Evolutionary conservation across 2,329 filamentous ascomycete genomes (phyloP).

Genomic region (Colletotrichum plurivorum): DNA sequence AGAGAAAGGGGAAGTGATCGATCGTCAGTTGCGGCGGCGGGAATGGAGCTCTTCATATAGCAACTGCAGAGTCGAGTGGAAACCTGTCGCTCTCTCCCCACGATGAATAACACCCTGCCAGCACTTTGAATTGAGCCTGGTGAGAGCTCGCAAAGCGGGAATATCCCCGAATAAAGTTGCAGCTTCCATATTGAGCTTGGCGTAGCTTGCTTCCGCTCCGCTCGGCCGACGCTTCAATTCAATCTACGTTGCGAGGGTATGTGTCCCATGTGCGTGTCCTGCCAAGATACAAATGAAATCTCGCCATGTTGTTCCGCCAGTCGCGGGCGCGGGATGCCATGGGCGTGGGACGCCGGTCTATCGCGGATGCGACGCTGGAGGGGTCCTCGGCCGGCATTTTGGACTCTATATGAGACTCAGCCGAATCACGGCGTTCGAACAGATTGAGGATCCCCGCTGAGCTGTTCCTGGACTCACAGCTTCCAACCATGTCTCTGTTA

Average conservation of each 20-base stretch:
- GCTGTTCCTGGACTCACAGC: background rate
- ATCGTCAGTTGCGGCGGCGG: background rate
- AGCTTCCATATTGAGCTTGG: slow-evolving; percentile 7
- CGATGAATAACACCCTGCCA: background rate
- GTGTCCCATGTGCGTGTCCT: background rate
- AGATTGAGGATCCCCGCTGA: background rate
- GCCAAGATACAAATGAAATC: slow-evolving; percentile 16
- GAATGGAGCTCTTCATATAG: background rate
- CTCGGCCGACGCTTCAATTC: slow-evolving; percentile 29
- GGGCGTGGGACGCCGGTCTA: background rate
- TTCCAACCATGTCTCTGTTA: too few species aligned
- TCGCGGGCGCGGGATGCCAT: slow-evolving; percentile 3
- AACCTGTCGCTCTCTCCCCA: background rate
- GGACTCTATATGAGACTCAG: slow-evolving; percentile 30
- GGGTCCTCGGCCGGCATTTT: background rate
- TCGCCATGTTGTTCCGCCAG: slow-evolving; percentile 35
- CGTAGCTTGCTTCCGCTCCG: slow-evolving; percentile 20
- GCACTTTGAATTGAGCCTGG: background rate
- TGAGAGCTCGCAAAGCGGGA: background rate
- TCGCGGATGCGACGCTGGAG: slow-evolving; percentile 10
- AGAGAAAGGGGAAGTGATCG: background rate
- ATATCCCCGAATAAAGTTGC: background rate
- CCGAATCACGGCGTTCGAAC: background rate
- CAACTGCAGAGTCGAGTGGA: background rate
- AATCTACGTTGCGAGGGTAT: background rate